Evolutionary conservation across 345 rosid species (phyloP).

Genomic region (Bruguiera gymnorhiza): DNA sequence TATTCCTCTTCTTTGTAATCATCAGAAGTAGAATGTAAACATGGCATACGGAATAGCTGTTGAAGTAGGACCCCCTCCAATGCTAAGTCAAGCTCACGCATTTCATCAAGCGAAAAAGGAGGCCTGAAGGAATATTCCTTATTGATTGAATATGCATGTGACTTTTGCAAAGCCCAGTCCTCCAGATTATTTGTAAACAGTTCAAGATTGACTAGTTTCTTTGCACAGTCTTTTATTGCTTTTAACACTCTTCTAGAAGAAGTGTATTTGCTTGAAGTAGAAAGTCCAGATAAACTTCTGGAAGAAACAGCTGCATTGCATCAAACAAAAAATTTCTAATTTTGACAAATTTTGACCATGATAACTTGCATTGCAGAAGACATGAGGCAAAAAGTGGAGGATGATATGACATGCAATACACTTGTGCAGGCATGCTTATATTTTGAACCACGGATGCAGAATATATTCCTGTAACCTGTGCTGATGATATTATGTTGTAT

Average conservation of each 20-base stretch:
- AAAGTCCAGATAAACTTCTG: conserved; percentile 42
- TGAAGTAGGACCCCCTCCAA: conserved; percentile 57
- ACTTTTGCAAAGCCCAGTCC: conserved; percentile 47
- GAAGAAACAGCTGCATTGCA: conserved; percentile 41
- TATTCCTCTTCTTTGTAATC: conserved; percentile 40
- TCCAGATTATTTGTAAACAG: conserved; percentile 38
- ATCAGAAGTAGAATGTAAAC: conserved; percentile 30
- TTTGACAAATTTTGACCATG: not conserved
- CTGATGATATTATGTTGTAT: too few species aligned
- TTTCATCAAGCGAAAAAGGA: conserved; percentile 51
- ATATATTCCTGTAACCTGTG: too few species aligned
- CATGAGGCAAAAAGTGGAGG: not conserved
- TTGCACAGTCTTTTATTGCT: conserved; percentile 46
- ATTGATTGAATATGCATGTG: conserved; percentile 19
- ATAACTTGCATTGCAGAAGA: not conserved
- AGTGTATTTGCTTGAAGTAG: conserved; percentile 40
- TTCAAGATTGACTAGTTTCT: conserved; percentile 34
- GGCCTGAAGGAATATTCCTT: conserved; percentile 32
- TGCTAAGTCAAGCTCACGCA: conserved; percentile 56
- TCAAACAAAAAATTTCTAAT: conserved; percentile 10
- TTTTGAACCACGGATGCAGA: too few species aligned
- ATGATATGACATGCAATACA: too few species aligned
- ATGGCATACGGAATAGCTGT: conserved; percentile 60
- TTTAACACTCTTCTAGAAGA: conserved; percentile 47
- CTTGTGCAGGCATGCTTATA: too few species aligned